phyloP scores from a whole-genome alignment of 495 filamentous ascomycete species.

The Saxispiralis lemnorum region DNA sequence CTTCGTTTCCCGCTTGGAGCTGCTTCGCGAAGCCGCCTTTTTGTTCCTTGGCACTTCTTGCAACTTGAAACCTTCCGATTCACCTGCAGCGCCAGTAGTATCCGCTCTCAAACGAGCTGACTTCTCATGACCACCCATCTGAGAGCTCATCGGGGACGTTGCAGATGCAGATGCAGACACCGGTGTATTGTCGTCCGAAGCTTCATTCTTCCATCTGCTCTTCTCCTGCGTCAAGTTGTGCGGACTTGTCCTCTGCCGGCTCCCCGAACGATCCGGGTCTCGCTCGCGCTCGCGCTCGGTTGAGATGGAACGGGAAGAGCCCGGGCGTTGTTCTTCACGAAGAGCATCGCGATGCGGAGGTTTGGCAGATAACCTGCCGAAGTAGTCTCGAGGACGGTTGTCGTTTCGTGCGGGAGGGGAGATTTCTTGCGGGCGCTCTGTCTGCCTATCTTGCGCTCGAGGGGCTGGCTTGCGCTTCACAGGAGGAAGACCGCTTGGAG shows the following conservation, averaged over 20 bases:
- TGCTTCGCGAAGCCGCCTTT: constrained; percentile 44
- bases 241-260: constrained; percentile 42
- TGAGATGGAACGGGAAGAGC: constrained; percentile 39
- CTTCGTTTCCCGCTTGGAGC: constrained; percentile 38
- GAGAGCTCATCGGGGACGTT: constrained; percentile 22
- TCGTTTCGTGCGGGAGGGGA: constrained; percentile 11
- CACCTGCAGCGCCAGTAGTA: no score
- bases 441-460: neutral
- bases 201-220: constrained; percentile 38
- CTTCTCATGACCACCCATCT: no score
- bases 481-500: constrained; percentile 17
- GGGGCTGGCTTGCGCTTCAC: constrained; percentile 11
- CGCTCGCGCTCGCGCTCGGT: constrained; percentile 23
- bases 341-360: constrained; percentile 18
- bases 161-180: constrained; percentile 11
- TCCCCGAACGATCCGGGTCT: constrained; percentile 22
- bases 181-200: constrained; percentile 17
- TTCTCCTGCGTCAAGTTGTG: constrained; percentile 90
- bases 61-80: constrained; percentile 45
- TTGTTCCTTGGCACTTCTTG: constrained; percentile 58
- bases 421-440: neutral
- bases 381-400: constrained; percentile 18
- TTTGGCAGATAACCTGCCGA: constrained; percentile 12
- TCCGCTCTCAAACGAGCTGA: no score
- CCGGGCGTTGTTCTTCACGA: constrained; percentile 21